phyloP scores from a whole-genome alignment of 1,139 yeast genomes.

The Debaryomycetaceae sp. region DNA sequence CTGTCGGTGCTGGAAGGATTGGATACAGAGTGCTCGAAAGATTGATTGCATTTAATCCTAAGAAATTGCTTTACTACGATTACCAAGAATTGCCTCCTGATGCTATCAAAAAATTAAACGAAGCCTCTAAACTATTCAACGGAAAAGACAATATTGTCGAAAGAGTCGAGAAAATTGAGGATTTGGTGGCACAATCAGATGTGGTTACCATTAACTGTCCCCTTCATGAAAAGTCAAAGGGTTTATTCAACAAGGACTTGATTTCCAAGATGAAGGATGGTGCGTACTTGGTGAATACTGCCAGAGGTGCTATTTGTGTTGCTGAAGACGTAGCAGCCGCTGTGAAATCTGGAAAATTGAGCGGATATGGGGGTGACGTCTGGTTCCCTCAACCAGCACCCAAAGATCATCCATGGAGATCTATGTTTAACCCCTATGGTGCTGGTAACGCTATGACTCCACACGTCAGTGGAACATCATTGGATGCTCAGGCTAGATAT shows the following conservation, averaged over 20 bases:
- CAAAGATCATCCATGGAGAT: conserved; percentile 72
- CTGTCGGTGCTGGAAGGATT: conserved; percentile 82
- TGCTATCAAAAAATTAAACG: conserved; percentile 50
- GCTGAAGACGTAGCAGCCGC: conserved; percentile 78
- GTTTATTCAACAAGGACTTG: conserved; percentile 64
- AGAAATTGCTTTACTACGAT: conserved; percentile 70
- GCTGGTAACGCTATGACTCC: conserved; percentile 88
- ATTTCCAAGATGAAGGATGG: conserved; percentile 75
- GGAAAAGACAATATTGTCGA: conserved; percentile 44
- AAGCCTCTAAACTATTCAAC: conserved; percentile 37
- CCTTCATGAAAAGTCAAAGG: conserved; percentile 65
- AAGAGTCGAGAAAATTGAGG: conserved; percentile 63
- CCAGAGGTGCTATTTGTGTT: conserved; percentile 77
- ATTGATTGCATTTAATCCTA: conserved; percentile 69
- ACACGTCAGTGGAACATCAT: conserved; percentile 74
- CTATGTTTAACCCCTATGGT: conserved; percentile 60
- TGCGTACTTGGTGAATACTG: conserved; percentile 77
- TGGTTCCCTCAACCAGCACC: conserved; percentile 85
- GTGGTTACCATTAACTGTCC: conserved; percentile 79
- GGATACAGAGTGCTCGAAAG: conserved; percentile 77
- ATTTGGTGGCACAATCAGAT: conserved; percentile 65
- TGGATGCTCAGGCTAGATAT: conserved; percentile 77
- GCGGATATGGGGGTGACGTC: conserved; percentile 85
- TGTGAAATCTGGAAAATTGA: conserved; percentile 60
- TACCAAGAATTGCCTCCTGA: conserved; percentile 65